Base-by-base conservation (phyloP, 2,329 filamentous ascomycete genomes). In the Sodiomyces alkalinus region DNA sequence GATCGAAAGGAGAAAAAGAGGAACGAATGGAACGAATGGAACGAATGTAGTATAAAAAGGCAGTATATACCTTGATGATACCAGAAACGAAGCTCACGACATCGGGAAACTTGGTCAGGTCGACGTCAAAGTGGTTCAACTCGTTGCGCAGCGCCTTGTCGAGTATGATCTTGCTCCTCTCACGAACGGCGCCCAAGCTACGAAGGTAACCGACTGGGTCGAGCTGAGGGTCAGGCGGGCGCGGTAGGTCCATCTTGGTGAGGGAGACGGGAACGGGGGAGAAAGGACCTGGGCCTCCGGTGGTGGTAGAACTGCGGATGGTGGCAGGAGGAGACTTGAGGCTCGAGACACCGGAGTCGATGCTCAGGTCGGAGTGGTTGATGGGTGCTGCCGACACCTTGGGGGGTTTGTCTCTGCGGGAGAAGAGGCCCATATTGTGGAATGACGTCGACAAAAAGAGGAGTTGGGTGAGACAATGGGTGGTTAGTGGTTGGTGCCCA, bases 131-230 rank as follows among this genome's bases (percentile, higher is more conserved):
- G 50, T 94, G 86, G 41, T 69, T 71, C 36, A 93, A 65, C 41
- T 80, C 64, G 46, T 92, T 82, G 39, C 63, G 65, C 44, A 80
- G 64, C 7, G 85, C 82, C 58, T 80, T 86, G 37, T 80, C 69
- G 35, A 81, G 65, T 29, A 93, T 64, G 39, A 87, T 58, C 42
- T 60, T 69, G 46, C 71, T 78, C 37, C 85, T 62, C 44, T 94
- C 83, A 37, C 90, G 69, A 16, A 98, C 83, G 17, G 90, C 74
- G 44, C 82, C 74, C 45, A 96, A 72, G 56, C 85, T 94, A 48
- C 81, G 74, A 44, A 98, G 68, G 54, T 96, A 96, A 35, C 76
- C 86, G 15, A 80, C 82, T 13, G 87, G 86, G 49, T 96, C 83
- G 41, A 87, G 64, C 36, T 77, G 68, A 44, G 87, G 86, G 54